Evolutionary conservation across 768 basidiomycete genomes (phyloP), one percentile per base, ranked within the genome.

Genomic region (Leccinum truebloodii): DNA sequence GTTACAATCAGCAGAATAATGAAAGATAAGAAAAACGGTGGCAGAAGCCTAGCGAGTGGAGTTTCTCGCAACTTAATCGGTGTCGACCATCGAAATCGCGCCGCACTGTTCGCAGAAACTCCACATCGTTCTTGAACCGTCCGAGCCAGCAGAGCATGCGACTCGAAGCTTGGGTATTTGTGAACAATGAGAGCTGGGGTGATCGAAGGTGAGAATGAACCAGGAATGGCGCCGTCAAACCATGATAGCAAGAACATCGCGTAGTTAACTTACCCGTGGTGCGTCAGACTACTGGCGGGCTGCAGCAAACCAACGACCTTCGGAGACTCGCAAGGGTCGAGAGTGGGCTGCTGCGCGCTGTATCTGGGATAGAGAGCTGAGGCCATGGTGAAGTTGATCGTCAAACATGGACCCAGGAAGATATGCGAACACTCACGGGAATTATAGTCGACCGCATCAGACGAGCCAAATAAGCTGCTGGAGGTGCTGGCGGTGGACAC

Each of bases 101-200:
- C 91, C 91, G 73, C 91, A 93, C 78, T 91, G 82, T 80, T 92
- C 90, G 74, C 91, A 93, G 72, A 89, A 87, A 68, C 86, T 87
- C 91, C 91, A 93, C 89, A 93, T 92, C 18, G 89, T 86, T 59
- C 74, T 72, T 71, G 83, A 84, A 62, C 90, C 90, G 63, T 85
- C 84, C 61, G 80, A 75, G 57, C 88, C 84, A 20, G 89, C 74
- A 35, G 89, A 84, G 67, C 90, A 92, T 35, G 91, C 89, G 60
- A 93, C 80, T 64, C 89, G 86, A 65, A 93, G 82, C 73, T 92
- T 92, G 16, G 91, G 91, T 60, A 93, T 91, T 75, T 91, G 89
- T 26, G 85, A 85, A 67, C 91, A 93, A 54, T 80, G 80, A 57
- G 84, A 78, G 44, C 89, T 91, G 67, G 59, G 32, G 16, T 54